Conservation (phyloP, 1,284 basidiomycete species). For the Trametes pubescens region DNA sequence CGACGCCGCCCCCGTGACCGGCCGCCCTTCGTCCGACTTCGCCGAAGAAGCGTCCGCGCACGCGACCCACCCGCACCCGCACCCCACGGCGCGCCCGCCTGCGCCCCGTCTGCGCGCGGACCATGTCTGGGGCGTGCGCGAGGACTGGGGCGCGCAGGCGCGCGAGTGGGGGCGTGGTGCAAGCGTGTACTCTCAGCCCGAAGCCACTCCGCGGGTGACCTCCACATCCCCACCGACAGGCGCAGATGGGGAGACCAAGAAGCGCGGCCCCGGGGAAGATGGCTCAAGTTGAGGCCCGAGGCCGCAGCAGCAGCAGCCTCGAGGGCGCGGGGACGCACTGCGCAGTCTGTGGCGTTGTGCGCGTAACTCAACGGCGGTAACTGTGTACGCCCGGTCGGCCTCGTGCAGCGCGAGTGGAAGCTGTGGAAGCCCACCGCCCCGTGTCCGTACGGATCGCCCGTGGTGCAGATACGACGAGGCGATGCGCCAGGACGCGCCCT, state of each 20-base stretch:
- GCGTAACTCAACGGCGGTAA: no score
- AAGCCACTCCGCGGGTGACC: no score
- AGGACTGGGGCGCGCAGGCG: conserved; percentile 56
- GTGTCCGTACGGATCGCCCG: no score
- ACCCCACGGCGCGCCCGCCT: conserved; percentile 40
- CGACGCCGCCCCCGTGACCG: conserved; percentile 3
- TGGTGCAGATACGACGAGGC: no score
- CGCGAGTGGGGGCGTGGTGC: conserved; percentile 54
- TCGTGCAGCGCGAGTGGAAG: no score
- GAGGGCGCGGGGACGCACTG: neutral
- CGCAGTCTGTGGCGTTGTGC: neutral
- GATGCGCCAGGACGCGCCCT: no score
- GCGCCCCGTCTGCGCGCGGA: conserved; percentile 49
- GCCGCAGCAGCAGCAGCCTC: conserved; percentile 3
- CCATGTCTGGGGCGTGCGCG: conserved; percentile 54
- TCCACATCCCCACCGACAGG: neutral
- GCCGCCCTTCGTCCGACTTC: conserved; percentile 33
- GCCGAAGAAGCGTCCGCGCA: conserved; percentile 36
- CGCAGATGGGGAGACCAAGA: neutral
- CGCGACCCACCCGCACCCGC: conserved; percentile 13
- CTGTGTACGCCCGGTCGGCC: neutral
- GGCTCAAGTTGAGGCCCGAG: conserved; percentile 18
- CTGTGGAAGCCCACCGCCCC: no score
- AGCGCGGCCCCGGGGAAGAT: neutral
- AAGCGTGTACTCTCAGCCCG: conserved; percentile 30